Evolutionary conservation across 257 asterid genomes (phyloP), one percentile per base, ranked within the genome.

Genomic region (Nicotiana tomentosiformis): DNA sequence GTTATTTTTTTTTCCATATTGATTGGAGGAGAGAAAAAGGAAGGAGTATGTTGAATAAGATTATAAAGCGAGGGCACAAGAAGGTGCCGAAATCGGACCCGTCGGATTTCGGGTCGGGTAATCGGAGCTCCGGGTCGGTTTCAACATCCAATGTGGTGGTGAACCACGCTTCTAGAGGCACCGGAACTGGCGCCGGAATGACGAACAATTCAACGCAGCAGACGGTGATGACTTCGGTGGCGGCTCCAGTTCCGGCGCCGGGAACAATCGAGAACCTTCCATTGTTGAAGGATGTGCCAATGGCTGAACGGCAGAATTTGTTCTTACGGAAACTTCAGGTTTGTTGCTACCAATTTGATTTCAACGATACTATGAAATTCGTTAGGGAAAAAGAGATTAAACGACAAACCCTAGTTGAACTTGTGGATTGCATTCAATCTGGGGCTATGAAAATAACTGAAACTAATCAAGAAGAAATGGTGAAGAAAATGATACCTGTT

Each of bases 361-460:
- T 91, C 77, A 55, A 84, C 12, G 98, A 92, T 65, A 82, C 88
- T 12, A 55, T 91, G 88, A 90, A 89, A 79, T 84, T 86, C 88
- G 69, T 72, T 74, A 86, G 89, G 86, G 98, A 95, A 77, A 93
- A 91, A 86, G 97, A 93, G 86, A 90, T 90, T n/a, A 93, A 95
- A 80, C 85, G 90, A 83, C 94, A 88, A 68, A 87, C 95, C 10
- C 84, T 95, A 46, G 86, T 68, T 12, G 98, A 95, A 84, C 91
- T 95, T 10, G 93, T 92, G 32, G 98, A 93, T 84, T 91, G 87
- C 61, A 78, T 92, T 49, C 97, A 93, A 82, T 92, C 94, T 10
- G 90, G 93, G 80, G 80, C 88, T 0, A 88, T 88, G 62, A 92
- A 86, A 85, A 80, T 95, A 1, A 85, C 89, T 16, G 98, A 95